Percentiles rank a stretch among this genome's conserved stretches.
Conservation (phyloP, 2,329 filamentous ascomycete genomes). For the Colletotrichum spinosum region DNA sequence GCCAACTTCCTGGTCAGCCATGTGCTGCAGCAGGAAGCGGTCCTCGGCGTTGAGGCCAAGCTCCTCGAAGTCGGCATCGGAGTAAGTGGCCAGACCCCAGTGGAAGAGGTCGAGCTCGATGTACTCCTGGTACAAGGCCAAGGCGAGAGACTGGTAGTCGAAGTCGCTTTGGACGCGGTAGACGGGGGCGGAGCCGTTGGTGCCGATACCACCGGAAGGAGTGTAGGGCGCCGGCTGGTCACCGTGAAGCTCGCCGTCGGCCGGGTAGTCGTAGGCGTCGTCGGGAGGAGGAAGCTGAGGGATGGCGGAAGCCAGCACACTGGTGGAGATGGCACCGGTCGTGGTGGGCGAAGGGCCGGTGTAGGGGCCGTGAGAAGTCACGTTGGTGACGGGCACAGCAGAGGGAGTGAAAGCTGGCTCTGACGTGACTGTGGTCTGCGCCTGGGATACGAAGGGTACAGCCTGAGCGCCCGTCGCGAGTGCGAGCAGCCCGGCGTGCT, state of each 20-base stretch:
- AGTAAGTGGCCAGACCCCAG: conserved; percentile 77
- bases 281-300: conserved; percentile 67
- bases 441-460: conserved; percentile 48
- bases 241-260: conserved; percentile 76
- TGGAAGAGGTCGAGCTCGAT: conserved; percentile 88
- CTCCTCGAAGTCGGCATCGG: conserved; percentile 74
- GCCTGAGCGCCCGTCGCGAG: conserved; percentile 41
- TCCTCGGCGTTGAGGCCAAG: conserved; percentile 78
- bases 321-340: conserved; percentile 74
- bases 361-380: conserved; percentile 77
- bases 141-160: conserved; percentile 81
- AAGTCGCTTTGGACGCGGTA: conserved; percentile 86
- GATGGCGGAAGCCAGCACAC: conserved; percentile 68
- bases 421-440: conserved; percentile 50
- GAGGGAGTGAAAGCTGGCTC: conserved; percentile 42
- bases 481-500: conserved; percentile 37
- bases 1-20: conserved; percentile 81
- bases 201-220: conserved; percentile 79
- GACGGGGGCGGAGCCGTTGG: conserved; percentile 80
- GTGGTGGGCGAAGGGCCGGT: conserved; percentile 72
- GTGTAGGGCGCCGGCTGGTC: conserved; percentile 77
- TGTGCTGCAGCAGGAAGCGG: conserved; percentile 77
- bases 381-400: conserved; percentile 59
- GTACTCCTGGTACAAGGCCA: conserved; percentile 85
- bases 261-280: conserved; percentile 76